These are phyloP conservation scores for Aureobasidium sp. DNA, from an alignment of 2,329 filamentous ascomycete genomes.

Conservation along the genomic window DNA sequence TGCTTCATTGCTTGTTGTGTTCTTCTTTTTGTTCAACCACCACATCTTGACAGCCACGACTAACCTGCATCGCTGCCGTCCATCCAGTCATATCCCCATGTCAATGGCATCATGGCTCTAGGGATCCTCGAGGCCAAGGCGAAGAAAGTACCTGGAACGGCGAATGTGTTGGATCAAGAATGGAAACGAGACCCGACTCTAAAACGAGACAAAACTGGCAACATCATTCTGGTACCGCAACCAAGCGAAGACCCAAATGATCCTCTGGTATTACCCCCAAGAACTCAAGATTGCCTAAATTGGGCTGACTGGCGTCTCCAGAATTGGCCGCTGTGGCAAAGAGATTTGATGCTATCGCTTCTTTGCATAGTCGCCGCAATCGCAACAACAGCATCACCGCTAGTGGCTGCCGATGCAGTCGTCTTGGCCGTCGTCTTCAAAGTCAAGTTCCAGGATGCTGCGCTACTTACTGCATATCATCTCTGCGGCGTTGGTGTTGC, in stretches of 20 bases:
- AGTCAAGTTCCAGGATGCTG: conserved; percentile 63
- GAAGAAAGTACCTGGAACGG: conserved; percentile 61
- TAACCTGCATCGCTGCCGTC: neutral
- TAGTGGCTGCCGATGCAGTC: conserved; percentile 82
- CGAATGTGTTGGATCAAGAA: conserved; percentile 30
- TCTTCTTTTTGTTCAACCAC: neutral
- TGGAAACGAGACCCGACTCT: conserved; percentile 18
- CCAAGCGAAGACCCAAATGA: conserved; percentile 88
- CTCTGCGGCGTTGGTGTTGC: conserved; percentile 74
- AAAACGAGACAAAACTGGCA: conserved; percentile 8
- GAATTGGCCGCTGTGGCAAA: conserved; percentile 82
- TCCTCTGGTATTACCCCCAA: conserved; percentile 53
- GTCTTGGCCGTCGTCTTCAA: conserved; percentile 63
- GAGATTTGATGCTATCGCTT: conserved; percentile 70
- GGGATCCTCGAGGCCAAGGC: conserved; percentile 65
- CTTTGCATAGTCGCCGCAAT: conserved; percentile 77
- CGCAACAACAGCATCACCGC: conserved; percentile 73
- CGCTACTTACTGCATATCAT: conserved; percentile 80
- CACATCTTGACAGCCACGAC: neutral
- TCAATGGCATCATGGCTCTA: conserved; percentile 51
- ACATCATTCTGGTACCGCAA: conserved; percentile 71
- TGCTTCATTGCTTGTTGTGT: neutral
- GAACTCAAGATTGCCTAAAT: neutral
- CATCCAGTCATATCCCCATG: neutral
- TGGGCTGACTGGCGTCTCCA: conserved; percentile 27